Percentiles rank a stretch among this genome's conserved stretches.
These are phyloP conservation scores for Nepenthes mirabilis DNA, from an alignment of 148 eudicot species.

Conservation along the genomic window DNA sequence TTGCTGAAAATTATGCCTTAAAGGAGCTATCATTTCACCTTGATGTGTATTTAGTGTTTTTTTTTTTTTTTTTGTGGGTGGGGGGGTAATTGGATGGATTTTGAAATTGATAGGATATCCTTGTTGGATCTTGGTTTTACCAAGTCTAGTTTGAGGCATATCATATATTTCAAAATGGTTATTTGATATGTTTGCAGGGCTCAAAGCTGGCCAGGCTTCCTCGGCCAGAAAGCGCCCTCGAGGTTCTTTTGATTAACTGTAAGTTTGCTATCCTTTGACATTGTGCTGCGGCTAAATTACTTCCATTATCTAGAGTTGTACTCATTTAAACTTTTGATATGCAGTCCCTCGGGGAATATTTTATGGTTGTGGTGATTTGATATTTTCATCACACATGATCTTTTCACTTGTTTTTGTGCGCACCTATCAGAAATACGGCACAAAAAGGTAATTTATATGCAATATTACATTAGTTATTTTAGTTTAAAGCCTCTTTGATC, in stretches of 20 bases:
- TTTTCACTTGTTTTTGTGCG: conserved; percentile 83
- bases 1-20: no score
- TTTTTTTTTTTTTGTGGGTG: no score
- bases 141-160: neutral
- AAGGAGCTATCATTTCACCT: no score
- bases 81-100: no score
- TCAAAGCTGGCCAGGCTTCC: conserved; percentile 75
- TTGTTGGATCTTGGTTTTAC: no score
- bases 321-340: conserved; percentile 11
- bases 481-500: no score
- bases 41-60: no score
- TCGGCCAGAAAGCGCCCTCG: conserved; percentile 41
- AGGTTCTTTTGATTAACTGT: conserved; percentile 55
- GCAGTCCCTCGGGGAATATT: conserved; percentile 83
- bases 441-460: conserved; percentile 44
- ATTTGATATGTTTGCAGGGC: conserved; percentile 37
- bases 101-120: no score
- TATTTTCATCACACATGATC: conserved; percentile 98
- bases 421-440: conserved; percentile 86
- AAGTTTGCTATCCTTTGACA: conserved; percentile 12
- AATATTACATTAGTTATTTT: neutral
- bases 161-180: neutral
- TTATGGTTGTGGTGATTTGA: conserved; percentile 96
- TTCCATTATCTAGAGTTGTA: neutral
- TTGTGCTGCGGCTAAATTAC: neutral